Conservation (phyloP, 2,329 filamentous ascomycete genomes). For the Sporothrix phasma region DNA sequence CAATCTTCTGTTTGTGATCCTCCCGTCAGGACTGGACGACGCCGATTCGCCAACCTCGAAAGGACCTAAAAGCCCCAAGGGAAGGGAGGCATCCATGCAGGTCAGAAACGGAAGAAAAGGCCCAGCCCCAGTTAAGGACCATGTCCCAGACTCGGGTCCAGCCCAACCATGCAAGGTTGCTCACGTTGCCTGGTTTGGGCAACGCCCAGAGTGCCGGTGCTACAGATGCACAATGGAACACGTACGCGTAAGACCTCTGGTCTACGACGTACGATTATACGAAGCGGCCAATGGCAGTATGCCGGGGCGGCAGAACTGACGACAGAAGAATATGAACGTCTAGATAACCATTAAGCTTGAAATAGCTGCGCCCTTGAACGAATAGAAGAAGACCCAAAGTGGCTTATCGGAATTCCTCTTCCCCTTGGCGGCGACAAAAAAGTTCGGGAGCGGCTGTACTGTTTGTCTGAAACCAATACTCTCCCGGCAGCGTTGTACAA, state of each 20-base stretch:
- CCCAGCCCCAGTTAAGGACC: not conserved
- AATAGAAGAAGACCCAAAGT: too few species aligned
- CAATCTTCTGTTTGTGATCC: not conserved
- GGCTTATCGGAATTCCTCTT: not conserved
- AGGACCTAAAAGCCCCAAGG: not conserved
- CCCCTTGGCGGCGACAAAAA: not conserved
- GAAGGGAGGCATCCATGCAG: conserved; percentile 8
- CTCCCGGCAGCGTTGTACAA: not conserved
- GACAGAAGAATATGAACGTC: not conserved
- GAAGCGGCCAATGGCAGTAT: not conserved
- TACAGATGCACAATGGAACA: not conserved
- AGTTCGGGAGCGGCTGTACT: not conserved
- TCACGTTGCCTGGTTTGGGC: conserved; percentile 3
- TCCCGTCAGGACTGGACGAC: not conserved
- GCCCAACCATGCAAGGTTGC: not conserved
- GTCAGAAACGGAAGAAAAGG: too few species aligned
- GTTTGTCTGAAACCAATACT: not conserved
- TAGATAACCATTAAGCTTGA: not conserved
- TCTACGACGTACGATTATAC: not conserved
- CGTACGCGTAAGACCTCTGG: too few species aligned
- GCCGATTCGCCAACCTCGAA: too few species aligned
- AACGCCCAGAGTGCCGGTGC: not conserved
- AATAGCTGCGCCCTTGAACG: too few species aligned
- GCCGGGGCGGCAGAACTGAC: not conserved
- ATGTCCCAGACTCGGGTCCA: not conserved